Base-by-base conservation (phyloP, 2,329 filamentous ascomycete species). In the Dichotomopilus funicola region DNA sequence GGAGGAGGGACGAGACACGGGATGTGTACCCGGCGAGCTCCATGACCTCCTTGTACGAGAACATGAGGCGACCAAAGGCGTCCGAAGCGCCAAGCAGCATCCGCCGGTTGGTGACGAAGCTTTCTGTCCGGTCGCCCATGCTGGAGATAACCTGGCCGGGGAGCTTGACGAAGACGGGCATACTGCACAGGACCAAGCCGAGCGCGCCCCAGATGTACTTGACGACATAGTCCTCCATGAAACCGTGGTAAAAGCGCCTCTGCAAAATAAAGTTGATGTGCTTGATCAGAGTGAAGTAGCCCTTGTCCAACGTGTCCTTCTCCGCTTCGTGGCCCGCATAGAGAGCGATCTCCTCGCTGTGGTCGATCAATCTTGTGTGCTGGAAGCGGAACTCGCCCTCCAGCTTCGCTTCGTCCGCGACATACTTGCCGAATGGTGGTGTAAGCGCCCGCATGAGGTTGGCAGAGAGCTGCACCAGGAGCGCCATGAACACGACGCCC, bases 151-250 rank as follows among this genome's bases (percentile, higher is more conserved):
- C 68, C 61, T 85, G 78, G 1, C 88, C 88, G 0, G 91, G 91
- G 13, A 96, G 80, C 71, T 92, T 92, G 77, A 99, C 88, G 71
- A 99, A 99, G 2, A 97, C 92, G 0, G 94, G 94, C 0, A 96
- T 85, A 70, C 90, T 95, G 76, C 94, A 99, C 8, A 99, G 83
- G 61, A 96, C 72, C 61, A 99, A 79, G 1, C 94, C 94, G 44
- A 99, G 72, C 2, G 94, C 92, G 42, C 94, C 94, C 94, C 94
- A 99, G 73, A 97, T 94, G 70, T 99, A 99, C 72, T 99, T 99
- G 72, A 99, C 96, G 56, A 97, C 90, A 71, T 96, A 99, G 71
- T 99, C 94, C 70, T 99, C 94, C 92, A 97, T 96, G 66, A 99
- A 87, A n/a, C 91, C 92, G 70, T 99, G 92, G 71, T 97, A 97